Percentiles rank a stretch among this genome's conserved stretches.
These are phyloP conservation scores for Pyracantha coccinea DNA, from an alignment of 331 rosid species.

Conservation along the genomic window DNA sequence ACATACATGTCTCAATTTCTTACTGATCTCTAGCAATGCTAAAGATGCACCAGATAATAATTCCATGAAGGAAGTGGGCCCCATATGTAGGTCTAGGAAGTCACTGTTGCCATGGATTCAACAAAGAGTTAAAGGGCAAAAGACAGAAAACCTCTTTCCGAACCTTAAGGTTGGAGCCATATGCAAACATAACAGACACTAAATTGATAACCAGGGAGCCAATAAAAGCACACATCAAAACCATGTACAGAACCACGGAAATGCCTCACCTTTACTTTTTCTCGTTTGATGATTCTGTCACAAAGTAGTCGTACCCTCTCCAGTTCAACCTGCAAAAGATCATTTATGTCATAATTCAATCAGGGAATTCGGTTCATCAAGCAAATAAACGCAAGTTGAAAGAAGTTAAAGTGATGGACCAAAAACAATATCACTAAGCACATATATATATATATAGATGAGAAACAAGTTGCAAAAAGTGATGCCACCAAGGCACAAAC, in stretches of 20 bases:
- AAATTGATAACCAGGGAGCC: neutral
- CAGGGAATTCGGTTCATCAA: neutral
- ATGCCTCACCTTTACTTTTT: conserved; percentile 71
- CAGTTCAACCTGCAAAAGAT: conserved; percentile 70
- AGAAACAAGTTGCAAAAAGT: neutral
- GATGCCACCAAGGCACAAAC: neutral
- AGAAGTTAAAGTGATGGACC: neutral
- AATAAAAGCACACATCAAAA: neutral
- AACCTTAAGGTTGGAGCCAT: neutral
- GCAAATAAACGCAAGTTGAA: neutral
- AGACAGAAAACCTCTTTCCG: neutral
- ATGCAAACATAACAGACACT: neutral
- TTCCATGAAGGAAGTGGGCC: neutral
- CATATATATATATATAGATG: neutral
- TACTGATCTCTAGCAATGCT: neutral
- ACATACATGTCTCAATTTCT: neutral
- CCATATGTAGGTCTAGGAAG: neutral
- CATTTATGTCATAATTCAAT: conserved; percentile 10
- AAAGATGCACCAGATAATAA: neutral
- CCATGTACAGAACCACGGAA: neutral
- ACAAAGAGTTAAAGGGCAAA: neutral
- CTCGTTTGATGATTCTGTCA: conserved; percentile 91
- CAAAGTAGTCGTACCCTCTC: conserved; percentile 95
- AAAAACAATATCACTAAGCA: neutral
- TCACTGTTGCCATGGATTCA: neutral